Evolutionary conservation across 73 alveolate species (phyloP).

Genomic region (Effrenium voratum): DNA sequence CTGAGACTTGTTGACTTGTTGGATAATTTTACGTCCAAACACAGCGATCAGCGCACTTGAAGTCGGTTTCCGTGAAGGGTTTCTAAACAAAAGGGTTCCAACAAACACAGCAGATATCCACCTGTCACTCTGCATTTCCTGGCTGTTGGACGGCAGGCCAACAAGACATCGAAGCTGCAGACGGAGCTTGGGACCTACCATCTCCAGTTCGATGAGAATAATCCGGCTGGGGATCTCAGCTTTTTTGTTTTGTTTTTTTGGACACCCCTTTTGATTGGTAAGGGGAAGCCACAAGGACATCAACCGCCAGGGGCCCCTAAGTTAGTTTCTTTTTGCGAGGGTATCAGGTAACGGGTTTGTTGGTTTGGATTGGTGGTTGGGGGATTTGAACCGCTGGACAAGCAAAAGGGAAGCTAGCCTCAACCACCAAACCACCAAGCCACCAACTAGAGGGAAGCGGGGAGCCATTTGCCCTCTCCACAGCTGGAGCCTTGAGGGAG

Average conservation of each 20-base stretch:
- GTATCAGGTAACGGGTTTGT: neutral
- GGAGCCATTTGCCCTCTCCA: too few relatives aligned
- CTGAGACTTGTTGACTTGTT: neutral
- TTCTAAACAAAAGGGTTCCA: neutral
- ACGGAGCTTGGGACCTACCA: conserved; percentile 90
- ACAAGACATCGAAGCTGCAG: conserved; percentile 75
- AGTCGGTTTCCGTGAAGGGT: neutral
- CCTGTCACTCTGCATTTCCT: neutral
- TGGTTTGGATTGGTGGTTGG: neutral
- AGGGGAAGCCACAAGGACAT: neutral
- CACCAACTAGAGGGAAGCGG: too few relatives aligned
- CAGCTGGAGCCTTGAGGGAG: too few relatives aligned
- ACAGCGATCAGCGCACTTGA: neutral
- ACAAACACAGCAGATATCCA: neutral
- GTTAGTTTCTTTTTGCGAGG: neutral
- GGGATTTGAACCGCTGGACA: neutral
- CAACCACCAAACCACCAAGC: too few relatives aligned
- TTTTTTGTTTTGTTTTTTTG: too few relatives aligned
- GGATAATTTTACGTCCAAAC: neutral
- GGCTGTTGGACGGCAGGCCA: conserved; percentile 34
- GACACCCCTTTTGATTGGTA: too few relatives aligned
- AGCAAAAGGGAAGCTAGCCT: too few relatives aligned
- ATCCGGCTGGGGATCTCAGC: neutral
- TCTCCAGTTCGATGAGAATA: conserved; percentile 21
- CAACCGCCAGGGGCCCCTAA: neutral